Conservation (phyloP, 257 asterid genomes). For the Solanum sitiens region DNA sequence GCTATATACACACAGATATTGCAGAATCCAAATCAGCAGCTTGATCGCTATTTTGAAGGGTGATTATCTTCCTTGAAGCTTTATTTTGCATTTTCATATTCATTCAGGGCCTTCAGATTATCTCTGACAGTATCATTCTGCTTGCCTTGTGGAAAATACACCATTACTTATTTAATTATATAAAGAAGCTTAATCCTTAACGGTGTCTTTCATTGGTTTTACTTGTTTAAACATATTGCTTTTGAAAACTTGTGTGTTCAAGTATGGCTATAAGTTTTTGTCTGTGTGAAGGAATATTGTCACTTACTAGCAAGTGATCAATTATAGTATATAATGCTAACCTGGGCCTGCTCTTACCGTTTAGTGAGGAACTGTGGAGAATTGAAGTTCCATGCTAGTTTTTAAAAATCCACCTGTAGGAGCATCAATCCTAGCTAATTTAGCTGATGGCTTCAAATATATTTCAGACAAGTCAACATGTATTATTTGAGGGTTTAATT, state of each 20-base stretch:
- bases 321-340: not conserved
- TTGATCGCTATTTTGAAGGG: slow-evolving; percentile 98
- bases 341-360: not conserved
- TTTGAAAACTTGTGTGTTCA: not conserved
- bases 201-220: not conserved
- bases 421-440: not conserved
- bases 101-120: not conserved
- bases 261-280: not conserved
- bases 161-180: not conserved
- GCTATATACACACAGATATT: slow-evolving; percentile 70
- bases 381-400: not conserved
- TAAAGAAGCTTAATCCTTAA: not conserved
- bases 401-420: not conserved
- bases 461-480: not conserved
- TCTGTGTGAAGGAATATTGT: not conserved
- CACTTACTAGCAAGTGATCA: not conserved
- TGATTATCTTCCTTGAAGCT: slow-evolving; percentile 16
- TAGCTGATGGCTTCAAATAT: not conserved
- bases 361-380: not conserved
- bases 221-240: not conserved
- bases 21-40: slow-evolving; percentile 87
- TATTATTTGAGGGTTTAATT: not conserved
- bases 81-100: not conserved
- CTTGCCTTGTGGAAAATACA: not conserved
- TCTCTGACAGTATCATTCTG: not conserved